Percentiles rank a stretch among this genome's conserved stretches.
phyloP scores from a whole-genome alignment of 805 yeast genomes.

The Candida fluviatilis region DNA sequence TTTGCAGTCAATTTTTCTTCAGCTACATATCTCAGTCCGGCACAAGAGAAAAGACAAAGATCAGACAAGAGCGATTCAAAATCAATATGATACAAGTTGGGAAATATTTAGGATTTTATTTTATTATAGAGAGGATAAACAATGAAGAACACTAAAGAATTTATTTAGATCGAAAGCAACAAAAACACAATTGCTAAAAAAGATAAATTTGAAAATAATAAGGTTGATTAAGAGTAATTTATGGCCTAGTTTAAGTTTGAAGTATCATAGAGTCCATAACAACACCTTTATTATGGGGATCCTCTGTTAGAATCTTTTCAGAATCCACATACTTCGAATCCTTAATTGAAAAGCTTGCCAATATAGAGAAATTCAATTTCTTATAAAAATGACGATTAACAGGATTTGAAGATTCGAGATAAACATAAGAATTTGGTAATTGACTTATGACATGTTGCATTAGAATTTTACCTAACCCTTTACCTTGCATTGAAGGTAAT shows the following conservation, averaged over 20 bases:
- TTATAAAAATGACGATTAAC: conserved; percentile 50
- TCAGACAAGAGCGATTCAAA: too few relatives aligned
- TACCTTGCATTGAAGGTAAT: conserved; percentile 54
- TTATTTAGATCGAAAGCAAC: neutral
- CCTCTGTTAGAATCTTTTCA: conserved; percentile 4
- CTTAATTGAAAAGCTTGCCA: conserved; percentile 21
- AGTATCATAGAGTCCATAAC: conserved; percentile 11
- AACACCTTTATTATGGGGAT: conserved; percentile 7
- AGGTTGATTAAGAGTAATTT: neutral
- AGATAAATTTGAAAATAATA: neutral
- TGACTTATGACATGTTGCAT: conserved; percentile 44
- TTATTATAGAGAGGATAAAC: neutral
- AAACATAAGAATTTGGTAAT: conserved; percentile 25
- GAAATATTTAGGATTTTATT: too few relatives aligned
- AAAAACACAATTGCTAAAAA: neutral
- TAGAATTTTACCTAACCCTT: conserved; percentile 51
- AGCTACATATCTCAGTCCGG: neutral
- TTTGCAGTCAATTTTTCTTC: neutral
- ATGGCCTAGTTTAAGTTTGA: neutral
- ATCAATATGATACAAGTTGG: too few relatives aligned
- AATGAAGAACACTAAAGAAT: neutral
- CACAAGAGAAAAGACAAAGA: neutral
- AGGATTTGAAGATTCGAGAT: conserved; percentile 56
- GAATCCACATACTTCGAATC: conserved; percentile 6
- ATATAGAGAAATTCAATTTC: conserved; percentile 46